These are phyloP conservation scores for Pouteria campechiana DNA, from an alignment of 179 eudicot species.

Conservation along the genomic window DNA sequence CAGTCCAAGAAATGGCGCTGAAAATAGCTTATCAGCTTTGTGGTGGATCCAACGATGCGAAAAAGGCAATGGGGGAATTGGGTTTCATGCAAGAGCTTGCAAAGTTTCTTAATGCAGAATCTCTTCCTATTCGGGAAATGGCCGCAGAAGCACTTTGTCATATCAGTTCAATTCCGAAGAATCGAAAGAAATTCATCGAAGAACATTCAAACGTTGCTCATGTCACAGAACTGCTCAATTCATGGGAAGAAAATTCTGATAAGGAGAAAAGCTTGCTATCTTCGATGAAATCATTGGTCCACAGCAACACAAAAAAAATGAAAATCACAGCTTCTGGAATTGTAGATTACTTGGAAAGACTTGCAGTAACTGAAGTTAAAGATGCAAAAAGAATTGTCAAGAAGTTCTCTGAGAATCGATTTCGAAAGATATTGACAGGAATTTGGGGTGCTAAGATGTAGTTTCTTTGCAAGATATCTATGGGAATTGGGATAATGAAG, in stretches of 20 bases:
- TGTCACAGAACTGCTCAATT: constrained; percentile 46
- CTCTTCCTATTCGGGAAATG: constrained; percentile 62
- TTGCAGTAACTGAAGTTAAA: constrained; percentile 67
- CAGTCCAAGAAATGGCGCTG: constrained; percentile 64
- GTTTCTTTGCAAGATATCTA: too few relatives aligned
- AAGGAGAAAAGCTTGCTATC: constrained; percentile 53
- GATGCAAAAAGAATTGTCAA: constrained; percentile 81
- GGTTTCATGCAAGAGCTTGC: constrained; percentile 79
- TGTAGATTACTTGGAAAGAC: constrained; percentile 60
- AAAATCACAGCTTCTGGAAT: constrained; percentile 54
- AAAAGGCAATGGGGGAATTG: constrained; percentile 68
- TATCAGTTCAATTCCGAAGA: constrained; percentile 46
- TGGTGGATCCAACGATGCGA: constrained; percentile 51
- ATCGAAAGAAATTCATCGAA: constrained; percentile 55
- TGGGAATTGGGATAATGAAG: too few relatives aligned
- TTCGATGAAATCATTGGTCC: constrained; percentile 41
- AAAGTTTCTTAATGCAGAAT: constrained; percentile 55
- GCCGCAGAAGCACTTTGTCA: constrained; percentile 56
- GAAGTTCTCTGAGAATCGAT: constrained; percentile 54
- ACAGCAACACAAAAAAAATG: constrained; percentile 50
- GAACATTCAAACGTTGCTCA: constrained; percentile 43
- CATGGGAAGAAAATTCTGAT: constrained; percentile 33
- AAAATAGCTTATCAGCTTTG: constrained; percentile 55
- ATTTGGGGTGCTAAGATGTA: constrained; percentile 53
- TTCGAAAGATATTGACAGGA: constrained; percentile 48